Base-by-base conservation (phyloP, 805 yeast genomes). In the Saccharomycopsis vini region DNA sequence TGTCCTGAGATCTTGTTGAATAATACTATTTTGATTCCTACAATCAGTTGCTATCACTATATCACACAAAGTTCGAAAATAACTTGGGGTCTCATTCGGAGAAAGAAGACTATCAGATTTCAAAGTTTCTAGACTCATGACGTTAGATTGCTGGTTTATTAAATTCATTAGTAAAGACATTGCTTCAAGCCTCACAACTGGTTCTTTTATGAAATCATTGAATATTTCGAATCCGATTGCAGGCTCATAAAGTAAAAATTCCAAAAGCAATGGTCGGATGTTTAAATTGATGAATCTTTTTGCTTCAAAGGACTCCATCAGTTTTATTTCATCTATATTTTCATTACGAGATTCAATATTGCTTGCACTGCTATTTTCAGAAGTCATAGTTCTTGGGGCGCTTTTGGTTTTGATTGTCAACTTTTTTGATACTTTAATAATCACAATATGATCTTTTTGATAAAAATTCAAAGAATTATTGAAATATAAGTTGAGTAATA, bases 251-350 rank as follows among this genome's bases (percentile, higher is more conserved):
- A 42, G 6, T 42, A 42, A 38, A 26, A 48, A 48, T 20, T 48
- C 51, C 4, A 45, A 18, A 6, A 48, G 40, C 13, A 48, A 21
- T 5, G 43, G 36, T n/a, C 51, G 22, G 19, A 45, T 42, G 26
- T 48, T 48, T n/a, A 48, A 35, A 30, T 48, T 48, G 20, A 48
- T 35, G 18, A 48, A 48, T 21, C 51, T 21, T 36, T 45, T 44
- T 7, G 51, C 49, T 35, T 48, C 51, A 29, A 23, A 31, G 26
- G 47, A 45, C 22, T 45, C 49, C 29, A 41, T n/a, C 20, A 35
- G 12, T 21, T 29, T 35, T 13, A 24, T 19, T 15, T 23, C 24
- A 29, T 36, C 36, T 18, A 24, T 39, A 13, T 16, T 29, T 7
- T 10, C 7, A 6, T 33, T 31, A 22, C 10, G 24, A n/a, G n/a